Evolutionary conservation across 495 filamentous ascomycete genomes (phyloP).

Genomic region (Penicillium tannophilum): DNA sequence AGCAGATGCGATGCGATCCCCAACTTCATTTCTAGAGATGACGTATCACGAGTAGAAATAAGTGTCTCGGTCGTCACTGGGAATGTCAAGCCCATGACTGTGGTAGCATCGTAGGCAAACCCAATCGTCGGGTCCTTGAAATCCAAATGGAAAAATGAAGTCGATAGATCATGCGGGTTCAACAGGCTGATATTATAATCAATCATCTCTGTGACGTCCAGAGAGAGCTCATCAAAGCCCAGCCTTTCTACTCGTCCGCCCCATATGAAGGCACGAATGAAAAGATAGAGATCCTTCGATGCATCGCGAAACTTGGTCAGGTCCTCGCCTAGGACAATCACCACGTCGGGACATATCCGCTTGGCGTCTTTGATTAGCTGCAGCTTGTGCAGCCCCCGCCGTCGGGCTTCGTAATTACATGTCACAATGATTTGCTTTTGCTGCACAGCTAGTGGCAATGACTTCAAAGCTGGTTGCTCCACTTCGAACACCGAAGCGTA

Average conservation of each 20-base stretch:
- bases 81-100: constrained; percentile 58
- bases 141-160: constrained; percentile 83
- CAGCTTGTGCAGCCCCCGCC: constrained; percentile 77
- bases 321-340: constrained; percentile 86
- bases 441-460: constrained; percentile 72
- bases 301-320: constrained; percentile 81
- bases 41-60: constrained; percentile 2
- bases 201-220: constrained; percentile 84
- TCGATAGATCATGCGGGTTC: constrained; percentile 61
- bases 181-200: constrained; percentile 73
- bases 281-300: constrained; percentile 75
- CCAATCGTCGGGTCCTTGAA: constrained; percentile 73
- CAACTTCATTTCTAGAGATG: constrained; percentile 53
- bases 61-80: constrained; percentile 32
- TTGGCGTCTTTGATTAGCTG: constrained; percentile 81
- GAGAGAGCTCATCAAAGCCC: constrained; percentile 82
- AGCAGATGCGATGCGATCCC: constrained; percentile 76
- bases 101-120: constrained; percentile 73
- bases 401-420: constrained; percentile 89
- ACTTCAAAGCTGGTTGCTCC: constrained; percentile 70
- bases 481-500: constrained; percentile 89
- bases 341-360: constrained; percentile 77
- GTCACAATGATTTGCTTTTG: constrained; percentile 93
- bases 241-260: constrained; percentile 72
- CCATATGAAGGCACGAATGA: constrained; percentile 72